Percentiles rank a stretch among this genome's conserved stretches.
These are phyloP conservation scores for Castanospermum australe DNA, from an alignment of 306 rosid genomes.

Conservation along the genomic window DNA sequence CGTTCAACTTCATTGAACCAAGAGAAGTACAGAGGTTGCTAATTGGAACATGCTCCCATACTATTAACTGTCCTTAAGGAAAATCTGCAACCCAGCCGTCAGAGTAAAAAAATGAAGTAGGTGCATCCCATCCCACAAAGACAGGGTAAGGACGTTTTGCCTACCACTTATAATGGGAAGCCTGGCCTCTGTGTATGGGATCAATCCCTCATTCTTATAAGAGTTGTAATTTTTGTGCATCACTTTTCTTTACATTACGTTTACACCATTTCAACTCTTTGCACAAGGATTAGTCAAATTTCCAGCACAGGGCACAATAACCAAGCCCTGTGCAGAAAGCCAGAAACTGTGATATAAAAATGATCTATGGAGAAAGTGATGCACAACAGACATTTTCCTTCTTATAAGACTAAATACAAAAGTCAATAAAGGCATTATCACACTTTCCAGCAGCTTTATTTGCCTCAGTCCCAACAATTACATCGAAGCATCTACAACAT, in stretches of 20 bases:
- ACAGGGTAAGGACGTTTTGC: conserved; percentile 19
- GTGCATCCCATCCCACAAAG: neutral
- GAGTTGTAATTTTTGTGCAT: too few species aligned
- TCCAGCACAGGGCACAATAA: neutral
- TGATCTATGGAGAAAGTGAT: neutral
- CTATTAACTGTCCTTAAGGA: conserved; percentile 67
- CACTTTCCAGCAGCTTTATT: conserved; percentile 62
- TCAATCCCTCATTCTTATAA: conserved; percentile 50
- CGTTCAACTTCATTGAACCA: conserved; percentile 68
- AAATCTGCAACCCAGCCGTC: conserved; percentile 51
- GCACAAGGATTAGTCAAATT: too few species aligned
- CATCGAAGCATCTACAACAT: conserved; percentile 67
- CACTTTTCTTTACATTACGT: too few species aligned
- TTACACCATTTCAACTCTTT: too few species aligned
- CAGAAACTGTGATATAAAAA: neutral
- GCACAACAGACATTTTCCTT: neutral
- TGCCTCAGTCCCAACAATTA: conserved; percentile 57
- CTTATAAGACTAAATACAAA: conserved; percentile 53
- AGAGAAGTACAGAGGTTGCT: conserved; percentile 63
- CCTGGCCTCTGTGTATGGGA: conserved; percentile 59
- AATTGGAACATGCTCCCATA: conserved; percentile 66
- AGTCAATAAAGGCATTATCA: conserved; percentile 58
- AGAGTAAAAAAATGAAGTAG: neutral
- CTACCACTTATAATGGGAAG: conserved; percentile 72
- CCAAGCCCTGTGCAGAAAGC: neutral